These are phyloP conservation scores for Stagonosporopsis tanaceti DNA, from an alignment of 2,329 filamentous ascomycete genomes.

Conservation along the genomic window DNA sequence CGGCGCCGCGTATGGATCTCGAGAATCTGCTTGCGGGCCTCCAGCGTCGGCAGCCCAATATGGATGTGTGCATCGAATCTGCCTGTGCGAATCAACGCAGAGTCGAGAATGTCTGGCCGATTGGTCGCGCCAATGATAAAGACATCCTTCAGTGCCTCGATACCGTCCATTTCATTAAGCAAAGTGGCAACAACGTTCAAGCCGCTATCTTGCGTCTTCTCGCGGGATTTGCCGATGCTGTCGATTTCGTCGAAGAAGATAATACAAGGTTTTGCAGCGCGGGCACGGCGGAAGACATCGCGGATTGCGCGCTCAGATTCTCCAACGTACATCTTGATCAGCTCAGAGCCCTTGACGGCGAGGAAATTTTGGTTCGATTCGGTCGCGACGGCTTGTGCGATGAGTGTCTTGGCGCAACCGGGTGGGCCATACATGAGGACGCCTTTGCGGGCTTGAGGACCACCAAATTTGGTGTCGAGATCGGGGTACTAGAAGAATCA, in stretches of 20 bases:
- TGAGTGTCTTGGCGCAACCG: slow-evolving; percentile 93
- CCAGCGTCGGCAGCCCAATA: slow-evolving; percentile 78
- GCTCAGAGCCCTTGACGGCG: slow-evolving; percentile 89
- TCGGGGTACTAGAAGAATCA: slow-evolving; percentile 43
- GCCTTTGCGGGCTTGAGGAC: slow-evolving; percentile 70
- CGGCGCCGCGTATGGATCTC: slow-evolving; percentile 70
- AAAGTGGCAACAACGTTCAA: slow-evolving; percentile 89
- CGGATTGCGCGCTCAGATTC: slow-evolving; percentile 89
- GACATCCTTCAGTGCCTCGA: slow-evolving; percentile 82
- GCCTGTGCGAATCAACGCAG: slow-evolving; percentile 84
- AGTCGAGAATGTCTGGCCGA: slow-evolving; percentile 83
- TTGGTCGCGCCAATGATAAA: slow-evolving; percentile 92
- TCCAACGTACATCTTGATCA: slow-evolving; percentile 96
- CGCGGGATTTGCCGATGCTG: slow-evolving; percentile 73
- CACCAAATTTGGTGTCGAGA: slow-evolving; percentile 46
- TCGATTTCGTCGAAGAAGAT: slow-evolving; percentile 99
- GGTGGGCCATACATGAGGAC: slow-evolving; percentile 91
- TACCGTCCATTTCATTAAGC: slow-evolving; percentile 95
- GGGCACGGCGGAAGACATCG: slow-evolving; percentile 84
- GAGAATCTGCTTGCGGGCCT: slow-evolving; percentile 80
- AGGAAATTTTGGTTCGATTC: slow-evolving; percentile 94
- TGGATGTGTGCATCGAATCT: slow-evolving; percentile 87
- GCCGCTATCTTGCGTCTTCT: slow-evolving; percentile 58
- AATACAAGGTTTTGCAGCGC: slow-evolving; percentile 86
- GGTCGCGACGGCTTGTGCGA: slow-evolving; percentile 88